Evolutionary conservation across 2,329 filamentous ascomycete species (phyloP).

Genomic region (Fusarium setosum): DNA sequence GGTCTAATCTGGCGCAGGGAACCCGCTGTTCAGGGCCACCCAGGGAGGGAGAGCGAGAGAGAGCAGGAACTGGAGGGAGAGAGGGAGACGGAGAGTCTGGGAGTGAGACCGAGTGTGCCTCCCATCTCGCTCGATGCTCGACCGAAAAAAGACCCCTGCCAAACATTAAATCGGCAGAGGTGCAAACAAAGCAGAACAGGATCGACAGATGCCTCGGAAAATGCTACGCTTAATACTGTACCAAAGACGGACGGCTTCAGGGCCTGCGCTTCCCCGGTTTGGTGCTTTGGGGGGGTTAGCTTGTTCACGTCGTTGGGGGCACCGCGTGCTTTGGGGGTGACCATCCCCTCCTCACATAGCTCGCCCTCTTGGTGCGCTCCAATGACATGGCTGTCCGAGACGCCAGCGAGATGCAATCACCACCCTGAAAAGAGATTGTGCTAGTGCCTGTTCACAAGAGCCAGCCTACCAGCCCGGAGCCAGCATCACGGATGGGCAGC

Average conservation of each 20-base stretch:
- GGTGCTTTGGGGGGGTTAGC: conserved; percentile 38
- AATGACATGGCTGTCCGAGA: conserved; percentile 34
- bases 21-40: conserved; percentile 16
- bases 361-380: conserved; percentile 32
- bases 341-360: conserved; percentile 21
- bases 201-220: conserved; percentile 35
- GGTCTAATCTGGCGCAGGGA: conserved; percentile 37
- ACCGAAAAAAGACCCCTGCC: conserved; percentile 26
- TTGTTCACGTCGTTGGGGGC: conserved; percentile 33
- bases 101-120: conserved; percentile 21
- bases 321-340: conserved; percentile 34
- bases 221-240: conserved; percentile 26
- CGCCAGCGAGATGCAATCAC: conserved; percentile 28
- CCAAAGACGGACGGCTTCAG: conserved; percentile 29
- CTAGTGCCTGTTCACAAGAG: conserved; percentile 17
- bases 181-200: conserved; percentile 23
- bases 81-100: conserved; percentile 1
- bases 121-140: conserved; percentile 22
- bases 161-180: conserved; percentile 23
- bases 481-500: conserved; percentile 34
- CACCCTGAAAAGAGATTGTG: conserved; percentile 17
- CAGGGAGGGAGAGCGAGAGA: conserved; percentile 8
- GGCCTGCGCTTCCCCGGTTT: conserved; percentile 39
- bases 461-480: conserved; percentile 23
- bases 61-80: neutral